These are phyloP conservation scores for Cladophialophora immunda DNA, from an alignment of 2,329 filamentous ascomycete species.

Conservation along the genomic window DNA sequence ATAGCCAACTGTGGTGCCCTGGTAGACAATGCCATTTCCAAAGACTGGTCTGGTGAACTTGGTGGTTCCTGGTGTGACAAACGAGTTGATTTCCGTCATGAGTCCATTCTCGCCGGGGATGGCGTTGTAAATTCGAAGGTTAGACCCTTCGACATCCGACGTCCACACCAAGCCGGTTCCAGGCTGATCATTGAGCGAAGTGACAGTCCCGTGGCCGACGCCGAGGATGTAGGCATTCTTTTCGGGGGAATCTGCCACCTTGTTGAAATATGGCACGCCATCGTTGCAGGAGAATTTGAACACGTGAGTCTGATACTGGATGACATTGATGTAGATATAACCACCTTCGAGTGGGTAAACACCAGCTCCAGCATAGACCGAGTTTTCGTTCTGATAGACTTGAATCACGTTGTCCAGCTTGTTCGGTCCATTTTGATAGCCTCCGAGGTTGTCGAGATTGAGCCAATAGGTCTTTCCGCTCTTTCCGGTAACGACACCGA, in stretches of 20 bases:
- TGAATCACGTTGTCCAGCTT: conserved; percentile 51
- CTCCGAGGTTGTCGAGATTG: conserved; percentile 54
- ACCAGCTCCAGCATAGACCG: conserved; percentile 50
- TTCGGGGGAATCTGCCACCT: conserved; percentile 44
- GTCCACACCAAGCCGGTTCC: conserved; percentile 45
- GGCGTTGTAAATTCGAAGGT: conserved; percentile 43
- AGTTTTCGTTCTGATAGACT: conserved; percentile 46
- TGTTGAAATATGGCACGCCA: conserved; percentile 46
- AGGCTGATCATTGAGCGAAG: conserved; percentile 39
- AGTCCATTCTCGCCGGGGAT: conserved; percentile 39
- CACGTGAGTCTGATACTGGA: conserved; percentile 43
- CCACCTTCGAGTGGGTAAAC: conserved; percentile 56
- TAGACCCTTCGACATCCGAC: conserved; percentile 43
- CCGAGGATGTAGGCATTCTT: conserved; percentile 46
- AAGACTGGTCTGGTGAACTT: conserved; percentile 44
- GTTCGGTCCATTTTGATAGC: conserved; percentile 50
- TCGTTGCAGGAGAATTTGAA: conserved; percentile 48
- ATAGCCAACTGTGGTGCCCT: conserved; percentile 38
- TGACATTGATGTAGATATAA: conserved; percentile 52
- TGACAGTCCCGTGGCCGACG: conserved; percentile 45
- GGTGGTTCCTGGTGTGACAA: conserved; percentile 41
- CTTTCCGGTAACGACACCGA: conserved; percentile 62
- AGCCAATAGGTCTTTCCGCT: conserved; percentile 57
- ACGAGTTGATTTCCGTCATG: conserved; percentile 41
- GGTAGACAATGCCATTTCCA: conserved; percentile 42